Percentiles rank a stretch among this genome's conserved stretches.
phyloP scores from a whole-genome alignment of 2,329 filamentous ascomycete genomes.

The Sarocladium kiliense region DNA sequence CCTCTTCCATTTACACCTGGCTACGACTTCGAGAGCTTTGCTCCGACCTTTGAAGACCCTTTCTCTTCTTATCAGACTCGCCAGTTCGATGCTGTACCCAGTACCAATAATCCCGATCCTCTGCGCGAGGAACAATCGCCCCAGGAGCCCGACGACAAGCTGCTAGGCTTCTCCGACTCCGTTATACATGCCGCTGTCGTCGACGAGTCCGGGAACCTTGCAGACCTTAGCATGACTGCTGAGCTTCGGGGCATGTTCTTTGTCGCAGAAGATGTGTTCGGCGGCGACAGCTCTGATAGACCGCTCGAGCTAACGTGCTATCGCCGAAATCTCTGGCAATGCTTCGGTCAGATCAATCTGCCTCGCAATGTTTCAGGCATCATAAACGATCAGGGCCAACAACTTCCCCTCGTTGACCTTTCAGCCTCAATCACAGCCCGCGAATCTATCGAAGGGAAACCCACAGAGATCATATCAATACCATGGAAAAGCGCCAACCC shows the following conservation, averaged over 20 bases:
- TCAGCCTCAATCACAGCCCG: slow-evolving; percentile 78
- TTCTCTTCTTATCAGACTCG: slow-evolving; percentile 50
- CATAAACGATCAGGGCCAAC: slow-evolving; percentile 68
- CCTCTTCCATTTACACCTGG: slow-evolving; percentile 49
- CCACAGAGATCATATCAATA: slow-evolving; percentile 91
- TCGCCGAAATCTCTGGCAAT: slow-evolving; percentile 89
- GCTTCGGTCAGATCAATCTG: slow-evolving; percentile 78
- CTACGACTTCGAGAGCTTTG: slow-evolving; percentile 57
- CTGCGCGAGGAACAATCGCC: slow-evolving; percentile 43
- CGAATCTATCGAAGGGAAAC: slow-evolving; percentile 88
- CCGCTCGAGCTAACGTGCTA: slow-evolving; percentile 90
- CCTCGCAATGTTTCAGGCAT: slow-evolving; percentile 68
- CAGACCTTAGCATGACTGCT: slow-evolving; percentile 62
- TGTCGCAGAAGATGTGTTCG: slow-evolving; percentile 75
- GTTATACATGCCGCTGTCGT: slow-evolving; percentile 56
- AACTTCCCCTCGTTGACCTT: slow-evolving; percentile 70
- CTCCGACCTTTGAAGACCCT: slow-evolving; percentile 60
- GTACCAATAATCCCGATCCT: slow-evolving; percentile 30
- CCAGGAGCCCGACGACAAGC: slow-evolving; percentile 60
- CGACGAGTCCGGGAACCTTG: slow-evolving; percentile 59
- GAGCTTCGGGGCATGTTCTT: slow-evolving; percentile 89
- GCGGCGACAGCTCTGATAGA: slow-evolving; percentile 49
- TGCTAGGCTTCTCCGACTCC: slow-evolving; percentile 68
- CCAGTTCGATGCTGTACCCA: slow-evolving; percentile 33
- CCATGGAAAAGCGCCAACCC: slow-evolving; percentile 82